Base-by-base conservation (phyloP, 768 basidiomycete species). In the Boletellus ananiceps region DNA sequence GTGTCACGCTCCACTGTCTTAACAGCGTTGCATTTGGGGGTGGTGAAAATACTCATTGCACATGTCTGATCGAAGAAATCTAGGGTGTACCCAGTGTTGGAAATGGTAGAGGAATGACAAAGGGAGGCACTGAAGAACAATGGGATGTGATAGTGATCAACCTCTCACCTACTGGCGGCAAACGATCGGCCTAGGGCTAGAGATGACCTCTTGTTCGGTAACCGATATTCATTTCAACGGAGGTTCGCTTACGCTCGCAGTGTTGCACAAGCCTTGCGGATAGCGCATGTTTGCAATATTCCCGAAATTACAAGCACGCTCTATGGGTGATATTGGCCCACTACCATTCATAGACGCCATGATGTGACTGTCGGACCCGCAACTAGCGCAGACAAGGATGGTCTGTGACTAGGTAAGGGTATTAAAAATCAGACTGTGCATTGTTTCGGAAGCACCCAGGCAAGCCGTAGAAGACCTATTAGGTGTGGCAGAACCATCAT, bases 261-360 rank as follows among this genome's bases (percentile, higher is more conserved):
- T 32, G 40, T 14, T 40, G 42, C 18, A 19, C 3, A 14, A 34
- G 21, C 61, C 60, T 52, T 44, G 40, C 55, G 58, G 60, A 41
- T 12, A 55, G 23, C 39, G 61, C 23, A 56, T 50, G 58, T 47
- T 39, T 25, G 19, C 13, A 8, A 37, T 25, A 25, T 29, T 25
- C 19, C 18, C 5, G 48, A 31, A n/a, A 39, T 27, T 8, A 32
- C 35, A 29, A 31, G 25, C 44, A 51, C 34, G 27, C 39, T 14
- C n/a, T 44, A 13, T 5, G 15, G 15, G 42, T 38, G 23, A 39
- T 46, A 54, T 40, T 19, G 41, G 27, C 36, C 19, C 21, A 11
- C 23, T 46, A 29, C 50, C 46, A 35, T 32, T 23, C 43, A 40
- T 35, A 34, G 27, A 46, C 45, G 4, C 37, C 18, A 34, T 15